Percentiles rank a stretch among this genome's conserved stretches.
Conservation (phyloP, 495 filamentous ascomycete genomes). For the Astrocystis sublimbata region DNA sequence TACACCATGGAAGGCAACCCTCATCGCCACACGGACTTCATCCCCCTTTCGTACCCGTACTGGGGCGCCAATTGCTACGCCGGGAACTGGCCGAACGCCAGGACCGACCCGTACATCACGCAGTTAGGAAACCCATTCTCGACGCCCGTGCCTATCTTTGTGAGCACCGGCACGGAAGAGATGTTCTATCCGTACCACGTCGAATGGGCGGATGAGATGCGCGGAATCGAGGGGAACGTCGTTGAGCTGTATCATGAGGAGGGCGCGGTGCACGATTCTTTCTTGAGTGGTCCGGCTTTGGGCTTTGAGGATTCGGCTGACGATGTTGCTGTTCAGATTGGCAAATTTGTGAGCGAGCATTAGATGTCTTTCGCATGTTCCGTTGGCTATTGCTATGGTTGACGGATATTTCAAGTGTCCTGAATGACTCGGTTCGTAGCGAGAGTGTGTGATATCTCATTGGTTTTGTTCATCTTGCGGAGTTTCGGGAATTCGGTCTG, state of each 20-base stretch:
- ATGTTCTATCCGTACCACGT: slow-evolving; percentile 5
- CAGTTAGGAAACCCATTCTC: slow-evolving; percentile 20
- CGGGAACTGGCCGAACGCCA: not conserved
- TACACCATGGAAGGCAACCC: not conserved
- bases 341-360: slow-evolving; percentile 3
- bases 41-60: slow-evolving; percentile 1
- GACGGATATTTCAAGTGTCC: too few relatives aligned
- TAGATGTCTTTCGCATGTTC: too few relatives aligned
- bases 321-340: slow-evolving; percentile 9
- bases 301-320: slow-evolving; percentile 20
- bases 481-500: too few relatives aligned
- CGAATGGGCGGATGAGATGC: slow-evolving; percentile 21
- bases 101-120: slow-evolving; percentile 17
- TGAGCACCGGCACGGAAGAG: slow-evolving; percentile 15
- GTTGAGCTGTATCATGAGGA: slow-evolving; percentile 19
- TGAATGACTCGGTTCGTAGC: too few relatives aligned
- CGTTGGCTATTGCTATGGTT: too few relatives aligned
- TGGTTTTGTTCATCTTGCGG: too few relatives aligned
- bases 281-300: slow-evolving; percentile 9
- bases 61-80: slow-evolving; percentile 19
- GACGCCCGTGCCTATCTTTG: slow-evolving; percentile 20
- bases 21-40: slow-evolving; percentile 14
- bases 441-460: too few relatives aligned
- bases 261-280: slow-evolving; percentile 21
- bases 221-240: slow-evolving; percentile 1